phyloP scores from a whole-genome alignment of 768 basidiomycete species.

The Lepiota brunneoincarnata region DNA sequence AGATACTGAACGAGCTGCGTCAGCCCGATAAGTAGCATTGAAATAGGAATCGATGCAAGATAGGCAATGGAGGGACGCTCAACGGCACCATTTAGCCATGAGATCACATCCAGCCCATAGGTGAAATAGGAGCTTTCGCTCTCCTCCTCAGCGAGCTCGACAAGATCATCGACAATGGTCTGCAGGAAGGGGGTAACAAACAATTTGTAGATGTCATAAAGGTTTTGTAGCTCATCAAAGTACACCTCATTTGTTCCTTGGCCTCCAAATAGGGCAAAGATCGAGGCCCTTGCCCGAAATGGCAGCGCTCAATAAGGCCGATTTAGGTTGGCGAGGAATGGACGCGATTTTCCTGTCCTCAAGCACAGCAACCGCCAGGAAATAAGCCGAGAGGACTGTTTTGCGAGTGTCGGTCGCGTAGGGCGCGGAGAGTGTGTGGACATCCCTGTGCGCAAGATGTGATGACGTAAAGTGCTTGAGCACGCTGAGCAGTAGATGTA shows the following conservation, averaged over 20 bases:
- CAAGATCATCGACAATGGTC: slow-evolving; percentile 60
- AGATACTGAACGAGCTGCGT: slow-evolving; percentile 96
- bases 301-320: slow-evolving; percentile 69
- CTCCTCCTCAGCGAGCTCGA: slow-evolving; percentile 64
- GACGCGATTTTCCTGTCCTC: slow-evolving; percentile 51
- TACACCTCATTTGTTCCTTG: slow-evolving; percentile 99
- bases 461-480: slow-evolving; percentile 76
- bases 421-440: slow-evolving; percentile 76
- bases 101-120: slow-evolving; percentile 75
- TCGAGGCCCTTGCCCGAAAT: slow-evolving; percentile 58
- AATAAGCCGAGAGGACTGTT: slow-evolving; percentile 77
- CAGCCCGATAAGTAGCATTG: slow-evolving; percentile 93
- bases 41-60: slow-evolving; percentile 90
- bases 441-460: slow-evolving; percentile 70
- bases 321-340: slow-evolving; percentile 58
- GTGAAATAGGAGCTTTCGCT: slow-evolving; percentile 65
- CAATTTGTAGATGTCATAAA: slow-evolving; percentile 89
- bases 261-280: slow-evolving; percentile 95
- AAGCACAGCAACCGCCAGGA: slow-evolving; percentile 67
- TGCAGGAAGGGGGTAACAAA: slow-evolving; percentile 76
- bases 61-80: slow-evolving; percentile 81
- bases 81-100: slow-evolving; percentile 76
- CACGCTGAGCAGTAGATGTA: slow-evolving; percentile 68
- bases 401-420: slow-evolving; percentile 78
- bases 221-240: slow-evolving; percentile 90